phyloP scores from a whole-genome alignment of 176 grass and related monocot species.

The Lolium multiflorum region DNA sequence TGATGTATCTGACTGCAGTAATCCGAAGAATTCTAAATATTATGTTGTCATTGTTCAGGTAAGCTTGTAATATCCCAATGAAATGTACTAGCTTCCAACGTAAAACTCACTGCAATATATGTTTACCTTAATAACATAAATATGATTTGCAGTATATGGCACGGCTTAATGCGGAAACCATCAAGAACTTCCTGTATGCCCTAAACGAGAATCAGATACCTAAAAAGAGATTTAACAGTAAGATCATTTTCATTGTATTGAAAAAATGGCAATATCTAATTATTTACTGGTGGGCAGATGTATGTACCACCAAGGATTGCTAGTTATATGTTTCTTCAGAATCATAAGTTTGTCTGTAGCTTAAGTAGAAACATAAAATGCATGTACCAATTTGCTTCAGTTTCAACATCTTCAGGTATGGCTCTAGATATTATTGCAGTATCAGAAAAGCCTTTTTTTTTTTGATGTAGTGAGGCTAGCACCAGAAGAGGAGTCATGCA shows the following conservation, averaged over 20 bases:
- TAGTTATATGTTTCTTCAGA: neutral
- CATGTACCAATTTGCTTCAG: neutral
- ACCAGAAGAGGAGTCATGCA: slow-evolving; percentile 87
- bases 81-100: slow-evolving; percentile 6
- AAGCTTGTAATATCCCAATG: slow-evolving; percentile 36
- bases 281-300: slow-evolving; percentile 14
- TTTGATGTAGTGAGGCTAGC: slow-evolving; percentile 88
- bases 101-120: neutral
- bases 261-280: slow-evolving; percentile 5
- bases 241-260: slow-evolving; percentile 49
- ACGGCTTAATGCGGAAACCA: slow-evolving; percentile 83
- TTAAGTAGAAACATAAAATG: slow-evolving; percentile 9
- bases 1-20: slow-evolving; percentile 76
- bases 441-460: slow-evolving; percentile 22
- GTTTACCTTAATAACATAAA: slow-evolving; percentile 36
- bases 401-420: neutral
- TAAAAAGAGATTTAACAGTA: slow-evolving; percentile 96
- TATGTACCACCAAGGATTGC: neutral
- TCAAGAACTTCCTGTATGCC: slow-evolving; percentile 90
- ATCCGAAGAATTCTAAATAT: slow-evolving; percentile 97
- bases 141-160: slow-evolving; percentile 83
- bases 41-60: slow-evolving; percentile 96
- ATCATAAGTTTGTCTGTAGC: neutral
- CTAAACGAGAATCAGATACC: slow-evolving; percentile 78
- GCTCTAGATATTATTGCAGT: neutral